Conservation (phyloP, 345 rosid species). For the Mallotus nudiflorus region DNA sequence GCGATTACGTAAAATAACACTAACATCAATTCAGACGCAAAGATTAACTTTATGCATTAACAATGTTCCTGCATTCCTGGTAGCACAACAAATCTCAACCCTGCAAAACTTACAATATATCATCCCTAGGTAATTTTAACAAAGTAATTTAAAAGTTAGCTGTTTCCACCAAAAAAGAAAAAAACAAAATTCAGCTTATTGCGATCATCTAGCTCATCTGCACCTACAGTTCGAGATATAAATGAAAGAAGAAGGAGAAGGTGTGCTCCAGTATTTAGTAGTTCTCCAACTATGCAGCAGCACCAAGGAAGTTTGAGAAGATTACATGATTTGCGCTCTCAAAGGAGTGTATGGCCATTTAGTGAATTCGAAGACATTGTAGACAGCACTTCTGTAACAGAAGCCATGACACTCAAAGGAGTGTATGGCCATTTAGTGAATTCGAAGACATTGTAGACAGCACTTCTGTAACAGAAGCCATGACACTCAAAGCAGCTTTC, state of each 20-base stretch:
- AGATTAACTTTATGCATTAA: too few relatives aligned
- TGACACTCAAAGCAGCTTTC: constrained; percentile 92
- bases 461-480: constrained; percentile 94
- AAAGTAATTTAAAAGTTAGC: neutral
- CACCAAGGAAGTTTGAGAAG: neutral
- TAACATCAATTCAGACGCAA: too few relatives aligned
- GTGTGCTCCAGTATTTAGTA: neutral
- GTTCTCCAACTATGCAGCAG: constrained; percentile 1
- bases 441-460: constrained; percentile 66
- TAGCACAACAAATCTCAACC: neutral
- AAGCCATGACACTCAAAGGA: constrained; percentile 88
- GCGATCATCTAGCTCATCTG: constrained; percentile 17
- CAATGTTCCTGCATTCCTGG: too few relatives aligned
- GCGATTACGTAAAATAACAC: too few relatives aligned
- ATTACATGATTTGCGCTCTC: neutral
- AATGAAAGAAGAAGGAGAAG: constrained; percentile 8
- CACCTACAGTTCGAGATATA: constrained; percentile 19
- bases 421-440: constrained; percentile 53
- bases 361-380: constrained; percentile 59
- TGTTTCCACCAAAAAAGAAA: neutral
- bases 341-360: constrained; percentile 35
- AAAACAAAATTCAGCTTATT: constrained; percentile 17
- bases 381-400: constrained; percentile 87
- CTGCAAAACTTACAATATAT: constrained; percentile 4
- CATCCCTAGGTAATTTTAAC: neutral